Conservation (phyloP, 768 basidiomycete species). For the Trametes meyenii region DNA sequence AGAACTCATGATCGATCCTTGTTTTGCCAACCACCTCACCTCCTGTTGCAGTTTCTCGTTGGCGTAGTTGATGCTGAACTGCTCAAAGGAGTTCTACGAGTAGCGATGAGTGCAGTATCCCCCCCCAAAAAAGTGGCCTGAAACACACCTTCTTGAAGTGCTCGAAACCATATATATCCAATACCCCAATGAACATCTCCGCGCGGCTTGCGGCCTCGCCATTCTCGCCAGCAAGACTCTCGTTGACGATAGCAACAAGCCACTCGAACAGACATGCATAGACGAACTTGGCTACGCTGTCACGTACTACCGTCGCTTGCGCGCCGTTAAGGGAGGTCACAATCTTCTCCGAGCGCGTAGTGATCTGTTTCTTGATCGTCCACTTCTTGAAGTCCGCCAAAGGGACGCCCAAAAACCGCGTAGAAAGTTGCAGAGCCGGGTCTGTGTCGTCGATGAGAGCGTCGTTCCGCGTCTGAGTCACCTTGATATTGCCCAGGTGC, state of each 20-base stretch:
- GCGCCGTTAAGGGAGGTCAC: slow-evolving; percentile 81
- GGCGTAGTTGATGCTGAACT: slow-evolving; percentile 99
- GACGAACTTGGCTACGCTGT: slow-evolving; percentile 97
- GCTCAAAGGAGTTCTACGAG: slow-evolving; percentile 83
- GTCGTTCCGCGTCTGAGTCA: slow-evolving; percentile 80
- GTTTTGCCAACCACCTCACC: slow-evolving; percentile 45
- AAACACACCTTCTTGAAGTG: slow-evolving; percentile 86
- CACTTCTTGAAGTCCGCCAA: slow-evolving; percentile 96
- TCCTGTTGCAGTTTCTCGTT: slow-evolving; percentile 99
- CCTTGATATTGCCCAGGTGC: slow-evolving; percentile 97
- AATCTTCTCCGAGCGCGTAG: slow-evolving; percentile 94
- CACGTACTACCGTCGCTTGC: slow-evolving; percentile 92
- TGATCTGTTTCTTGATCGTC: slow-evolving; percentile 97
- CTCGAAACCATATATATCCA: slow-evolving; percentile 98
- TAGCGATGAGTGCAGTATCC: not conserved
- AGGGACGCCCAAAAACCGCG: slow-evolving; percentile 88
- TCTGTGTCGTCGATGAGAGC: slow-evolving; percentile 85
- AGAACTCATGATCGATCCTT: not conserved
- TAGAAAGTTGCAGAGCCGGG: slow-evolving; percentile 75
- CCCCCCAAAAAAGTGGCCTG: not conserved
- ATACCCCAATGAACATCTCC: slow-evolving; percentile 98
- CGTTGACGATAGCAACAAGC: slow-evolving; percentile 96
- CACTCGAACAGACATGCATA: slow-evolving; percentile 99
- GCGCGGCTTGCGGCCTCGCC: slow-evolving; percentile 88
- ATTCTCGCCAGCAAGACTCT: slow-evolving; percentile 93